These are phyloP conservation scores for Dryas drummondii DNA, from an alignment of 306 rosid genomes.

Conservation along the genomic window DNA sequence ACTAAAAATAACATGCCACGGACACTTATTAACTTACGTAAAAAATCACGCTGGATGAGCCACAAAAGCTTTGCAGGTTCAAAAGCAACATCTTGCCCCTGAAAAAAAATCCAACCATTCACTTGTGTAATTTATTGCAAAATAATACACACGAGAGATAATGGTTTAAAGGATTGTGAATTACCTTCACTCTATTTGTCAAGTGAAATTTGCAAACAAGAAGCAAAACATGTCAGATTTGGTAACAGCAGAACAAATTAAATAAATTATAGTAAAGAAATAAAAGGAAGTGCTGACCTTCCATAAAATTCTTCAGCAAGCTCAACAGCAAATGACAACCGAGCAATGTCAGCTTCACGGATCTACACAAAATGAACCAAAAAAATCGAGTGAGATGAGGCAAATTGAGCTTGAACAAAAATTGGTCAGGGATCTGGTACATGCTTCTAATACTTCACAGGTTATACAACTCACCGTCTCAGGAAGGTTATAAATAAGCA, in stretches of 20 bases:
- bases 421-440: not conserved
- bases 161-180: conserved; percentile 22
- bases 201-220: conserved; percentile 35
- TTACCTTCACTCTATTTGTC: conserved; percentile 90
- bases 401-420: conserved; percentile 7
- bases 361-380: conserved; percentile 54
- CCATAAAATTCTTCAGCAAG: conserved; percentile 99
- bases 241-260: conserved; percentile 6
- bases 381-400: conserved; percentile 5
- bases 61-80: conserved; percentile 98
- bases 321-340: conserved; percentile 96
- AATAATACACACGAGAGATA: not conserved
- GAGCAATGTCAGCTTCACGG: conserved; percentile 96
- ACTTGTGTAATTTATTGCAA: conserved; percentile 16
- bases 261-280: not conserved
- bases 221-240: conserved; percentile 40
- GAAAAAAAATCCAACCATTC: conserved; percentile 32
- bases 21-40: conserved; percentile 58
- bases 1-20: conserved; percentile 4
- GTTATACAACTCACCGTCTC: conserved; percentile 68
- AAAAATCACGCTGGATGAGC: conserved; percentile 99
- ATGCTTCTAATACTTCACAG: not conserved
- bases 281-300: conserved; percentile 54
- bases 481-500: conserved; percentile 86
- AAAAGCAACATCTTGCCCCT: conserved; percentile 98